phyloP scores from a whole-genome alignment of 805 yeast species.

The Yarrowia divulgata region DNA sequence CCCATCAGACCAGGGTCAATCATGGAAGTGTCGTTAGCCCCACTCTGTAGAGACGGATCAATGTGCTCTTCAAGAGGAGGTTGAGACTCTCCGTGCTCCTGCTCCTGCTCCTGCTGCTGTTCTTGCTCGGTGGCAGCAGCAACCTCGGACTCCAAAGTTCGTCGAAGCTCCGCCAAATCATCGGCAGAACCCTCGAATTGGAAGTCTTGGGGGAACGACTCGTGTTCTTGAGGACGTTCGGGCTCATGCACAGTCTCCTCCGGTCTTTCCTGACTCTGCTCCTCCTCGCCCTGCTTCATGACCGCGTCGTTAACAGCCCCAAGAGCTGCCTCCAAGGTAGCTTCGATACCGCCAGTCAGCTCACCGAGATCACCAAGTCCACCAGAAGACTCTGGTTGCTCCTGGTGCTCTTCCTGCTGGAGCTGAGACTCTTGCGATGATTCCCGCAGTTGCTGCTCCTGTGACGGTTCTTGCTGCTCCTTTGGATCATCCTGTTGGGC shows the following conservation, averaged over 20 bases:
- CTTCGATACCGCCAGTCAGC: conserved; percentile 18
- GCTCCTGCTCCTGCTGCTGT: not conserved
- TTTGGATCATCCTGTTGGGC: not conserved
- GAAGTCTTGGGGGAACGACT: conserved; percentile 8
- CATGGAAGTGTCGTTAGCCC: conserved; percentile 7
- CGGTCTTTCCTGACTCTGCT: not conserved
- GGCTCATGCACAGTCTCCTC: conserved; percentile 1
- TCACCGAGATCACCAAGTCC: conserved; percentile 1
- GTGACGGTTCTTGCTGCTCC: not conserved
- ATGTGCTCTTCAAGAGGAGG: conserved; percentile 11
- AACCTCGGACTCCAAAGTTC: conserved; percentile 18
- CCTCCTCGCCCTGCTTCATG: conserved; percentile 12
- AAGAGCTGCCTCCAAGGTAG: conserved; percentile 29
- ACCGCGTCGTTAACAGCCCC: conserved; percentile 33
- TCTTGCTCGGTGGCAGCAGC: conserved; percentile 6
- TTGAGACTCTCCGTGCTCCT: conserved; percentile 4
- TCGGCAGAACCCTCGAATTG: conserved; percentile 25
- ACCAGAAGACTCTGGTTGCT: not conserved
- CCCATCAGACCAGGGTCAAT: conserved; percentile 31
- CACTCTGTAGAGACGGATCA: conserved; percentile 20
- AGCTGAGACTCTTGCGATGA: not conserved
- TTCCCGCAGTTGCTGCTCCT: not conserved
- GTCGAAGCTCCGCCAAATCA: conserved; percentile 14
- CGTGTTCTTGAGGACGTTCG: conserved; percentile 6
- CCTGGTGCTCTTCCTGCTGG: conserved; percentile 1